Conservation (phyloP, 768 basidiomycete genomes). For the Dioszegia crocea region DNA sequence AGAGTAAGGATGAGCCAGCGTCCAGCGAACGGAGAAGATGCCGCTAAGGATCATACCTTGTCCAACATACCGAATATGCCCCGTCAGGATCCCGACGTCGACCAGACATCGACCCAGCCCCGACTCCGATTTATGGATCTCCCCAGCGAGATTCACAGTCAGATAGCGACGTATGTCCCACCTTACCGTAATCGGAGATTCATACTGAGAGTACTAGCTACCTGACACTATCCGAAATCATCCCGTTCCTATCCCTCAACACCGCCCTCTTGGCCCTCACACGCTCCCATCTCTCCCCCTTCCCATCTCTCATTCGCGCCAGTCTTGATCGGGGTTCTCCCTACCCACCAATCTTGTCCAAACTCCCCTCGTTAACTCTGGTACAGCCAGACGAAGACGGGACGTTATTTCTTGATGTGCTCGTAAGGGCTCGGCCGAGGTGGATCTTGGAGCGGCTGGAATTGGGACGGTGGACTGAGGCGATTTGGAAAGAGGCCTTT, state of each 20-base stretch:
- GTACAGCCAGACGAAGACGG: slow-evolving; percentile 29
- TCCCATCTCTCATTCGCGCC: slow-evolving; percentile 23
- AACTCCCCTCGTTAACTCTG: slow-evolving; percentile 24
- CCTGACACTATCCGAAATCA: slow-evolving; percentile 26
- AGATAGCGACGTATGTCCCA: slow-evolving; percentile 38
- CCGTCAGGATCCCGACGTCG: neutral
- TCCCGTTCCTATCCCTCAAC: slow-evolving; percentile 36
- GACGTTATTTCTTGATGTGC: slow-evolving; percentile 26
- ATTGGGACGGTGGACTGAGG: slow-evolving; percentile 20
- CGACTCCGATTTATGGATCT: slow-evolving; percentile 23
- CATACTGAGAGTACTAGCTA: slow-evolving; percentile 20
- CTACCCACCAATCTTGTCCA: slow-evolving; percentile 31
- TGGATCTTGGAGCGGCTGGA: slow-evolving; percentile 44
- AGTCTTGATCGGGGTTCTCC: slow-evolving; percentile 21
- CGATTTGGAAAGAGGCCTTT: slow-evolving; percentile 41
- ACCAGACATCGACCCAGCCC: neutral
- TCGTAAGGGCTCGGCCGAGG: slow-evolving; percentile 38
- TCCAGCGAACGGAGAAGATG: too few species aligned
- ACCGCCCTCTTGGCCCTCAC: slow-evolving; percentile 27
- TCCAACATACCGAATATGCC: neutral
- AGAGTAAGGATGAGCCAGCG: too few species aligned
- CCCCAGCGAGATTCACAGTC: slow-evolving; percentile 39
- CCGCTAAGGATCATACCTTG: too few species aligned
- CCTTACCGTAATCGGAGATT: neutral
- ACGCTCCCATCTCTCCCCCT: slow-evolving; percentile 32